Evolutionary conservation across 2,329 filamentous ascomycete species (phyloP).

Genomic region (Pseudocercospora macadamiae): DNA sequence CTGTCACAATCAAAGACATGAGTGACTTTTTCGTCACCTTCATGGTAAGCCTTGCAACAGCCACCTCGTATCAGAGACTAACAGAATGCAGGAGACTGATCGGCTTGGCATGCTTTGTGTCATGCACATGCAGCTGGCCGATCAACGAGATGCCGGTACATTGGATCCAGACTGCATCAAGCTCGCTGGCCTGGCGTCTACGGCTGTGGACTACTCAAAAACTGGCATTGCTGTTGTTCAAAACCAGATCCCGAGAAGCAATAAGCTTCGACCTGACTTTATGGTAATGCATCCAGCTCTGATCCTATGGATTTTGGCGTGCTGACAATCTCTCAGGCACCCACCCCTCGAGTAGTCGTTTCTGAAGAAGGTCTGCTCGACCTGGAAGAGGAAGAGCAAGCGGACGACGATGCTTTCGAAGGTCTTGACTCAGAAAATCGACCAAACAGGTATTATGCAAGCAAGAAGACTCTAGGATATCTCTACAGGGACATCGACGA

Average conservation of each 20-base stretch:
- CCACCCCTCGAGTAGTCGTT: constrained; percentile 49
- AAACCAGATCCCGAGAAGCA: constrained; percentile 45
- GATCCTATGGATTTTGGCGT: background rate
- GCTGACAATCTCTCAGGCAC: constrained; percentile 34
- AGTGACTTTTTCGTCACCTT: constrained; percentile 79
- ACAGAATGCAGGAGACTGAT: constrained; percentile 56
- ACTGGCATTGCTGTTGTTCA: constrained; percentile 64
- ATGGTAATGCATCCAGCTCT: constrained; percentile 42
- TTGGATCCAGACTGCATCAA: constrained; percentile 40
- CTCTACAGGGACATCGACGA: constrained; percentile 77
- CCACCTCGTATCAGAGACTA: constrained; percentile 25
- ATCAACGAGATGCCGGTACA: constrained; percentile 39
- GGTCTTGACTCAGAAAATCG: constrained; percentile 32
- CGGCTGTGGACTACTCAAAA: constrained; percentile 45
- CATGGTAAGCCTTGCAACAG: constrained; percentile 49
- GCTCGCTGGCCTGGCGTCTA: constrained; percentile 45
- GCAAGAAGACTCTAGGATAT: constrained; percentile 67
- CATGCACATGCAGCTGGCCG: constrained; percentile 47
- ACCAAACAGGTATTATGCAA: constrained; percentile 64
- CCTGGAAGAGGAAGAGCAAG: constrained; percentile 49
- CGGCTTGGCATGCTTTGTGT: constrained; percentile 47
- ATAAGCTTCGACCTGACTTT: constrained; percentile 53
- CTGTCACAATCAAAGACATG: constrained; percentile 68
- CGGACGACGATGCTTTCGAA: constrained; percentile 49
- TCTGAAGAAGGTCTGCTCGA: constrained; percentile 52